phyloP scores from a whole-genome alignment of 345 rosid species.

The Carallia brachiata region DNA sequence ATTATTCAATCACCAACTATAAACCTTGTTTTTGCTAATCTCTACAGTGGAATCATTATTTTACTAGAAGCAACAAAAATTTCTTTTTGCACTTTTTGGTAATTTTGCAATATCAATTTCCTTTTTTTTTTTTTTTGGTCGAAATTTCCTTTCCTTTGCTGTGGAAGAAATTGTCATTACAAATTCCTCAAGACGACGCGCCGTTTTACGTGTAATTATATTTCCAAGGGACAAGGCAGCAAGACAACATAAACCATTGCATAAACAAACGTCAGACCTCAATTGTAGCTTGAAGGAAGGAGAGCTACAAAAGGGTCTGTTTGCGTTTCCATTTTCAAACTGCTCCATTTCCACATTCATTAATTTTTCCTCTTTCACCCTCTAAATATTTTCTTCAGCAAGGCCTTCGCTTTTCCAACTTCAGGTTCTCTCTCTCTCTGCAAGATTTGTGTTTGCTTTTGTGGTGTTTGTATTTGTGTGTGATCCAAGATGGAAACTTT shows the following conservation, averaged over 20 bases:
- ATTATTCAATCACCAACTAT: too few species aligned
- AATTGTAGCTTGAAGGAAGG: conserved; percentile 19
- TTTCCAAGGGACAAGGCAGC: not conserved
- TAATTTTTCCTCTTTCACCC: not conserved
- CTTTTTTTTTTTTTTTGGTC: too few species aligned
- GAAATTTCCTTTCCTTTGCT: too few species aligned
- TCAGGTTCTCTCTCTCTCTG: not conserved
- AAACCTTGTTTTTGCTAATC: too few species aligned
- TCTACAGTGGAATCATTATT: too few species aligned
- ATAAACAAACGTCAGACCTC: not conserved
- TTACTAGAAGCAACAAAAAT: too few species aligned
- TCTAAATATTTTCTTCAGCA: not conserved
- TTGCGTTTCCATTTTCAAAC: not conserved
- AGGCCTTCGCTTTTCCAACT: not conserved
- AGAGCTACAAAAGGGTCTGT: conserved; percentile 4
- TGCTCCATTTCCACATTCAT: not conserved
- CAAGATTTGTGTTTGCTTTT: not conserved
- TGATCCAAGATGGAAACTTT: not conserved
- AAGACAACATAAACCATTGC: not conserved
- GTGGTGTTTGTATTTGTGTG: not conserved
- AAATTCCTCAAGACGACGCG: not conserved
- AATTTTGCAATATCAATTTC: too few species aligned
- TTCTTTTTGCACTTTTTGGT: too few species aligned
- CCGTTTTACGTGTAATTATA: not conserved
- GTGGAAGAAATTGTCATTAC: too few species aligned